These are phyloP conservation scores for Kockovaella imperatae DNA, from an alignment of 768 basidiomycete species.

Conservation along the genomic window DNA sequence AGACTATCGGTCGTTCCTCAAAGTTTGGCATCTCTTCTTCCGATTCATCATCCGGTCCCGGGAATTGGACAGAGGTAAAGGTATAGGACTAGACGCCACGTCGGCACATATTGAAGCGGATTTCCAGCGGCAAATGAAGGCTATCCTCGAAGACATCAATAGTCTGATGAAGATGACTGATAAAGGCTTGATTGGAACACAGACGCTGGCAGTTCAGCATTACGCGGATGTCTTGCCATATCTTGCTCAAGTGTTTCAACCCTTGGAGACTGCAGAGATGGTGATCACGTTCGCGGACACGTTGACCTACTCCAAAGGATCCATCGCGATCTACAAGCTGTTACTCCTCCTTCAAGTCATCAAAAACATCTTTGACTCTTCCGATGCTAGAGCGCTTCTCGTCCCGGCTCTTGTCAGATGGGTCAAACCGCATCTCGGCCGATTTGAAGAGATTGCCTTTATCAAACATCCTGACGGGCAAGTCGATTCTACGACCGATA, in stretches of 20 bases:
- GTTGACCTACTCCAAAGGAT: conserved; percentile 67
- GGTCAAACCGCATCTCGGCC: conserved; percentile 92
- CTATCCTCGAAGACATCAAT: conserved; percentile 72
- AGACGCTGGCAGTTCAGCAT: conserved; percentile 86
- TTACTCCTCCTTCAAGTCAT: conserved; percentile 90
- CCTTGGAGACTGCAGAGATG: conserved; percentile 75
- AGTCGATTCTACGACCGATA: conserved; percentile 60
- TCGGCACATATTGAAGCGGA: conserved; percentile 74
- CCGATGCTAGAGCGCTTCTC: conserved; percentile 66
- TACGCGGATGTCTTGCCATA: conserved; percentile 88
- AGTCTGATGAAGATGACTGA: conserved; percentile 79
- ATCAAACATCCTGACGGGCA: conserved; percentile 54
- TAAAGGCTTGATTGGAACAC: conserved; percentile 86
- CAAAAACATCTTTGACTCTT: conserved; percentile 74
- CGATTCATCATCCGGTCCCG: conserved; percentile 86
- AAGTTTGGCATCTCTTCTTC: conserved; percentile 96
- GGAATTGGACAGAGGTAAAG: conserved; percentile 75
- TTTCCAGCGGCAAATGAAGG: conserved; percentile 74
- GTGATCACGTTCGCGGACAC: conserved; percentile 82
- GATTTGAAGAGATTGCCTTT: conserved; percentile 74
- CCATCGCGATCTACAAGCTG: conserved; percentile 85
- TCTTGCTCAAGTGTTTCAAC: conserved; percentile 68
- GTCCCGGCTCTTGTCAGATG: conserved; percentile 83
- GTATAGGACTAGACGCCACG: conserved; percentile 70
- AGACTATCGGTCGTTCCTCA: conserved; percentile 75